Percentiles rank a stretch among this genome's conserved stretches.
Evolutionary conservation across 202 grass and related monocot species (phyloP).

Genomic region (Musa balbisiana): DNA sequence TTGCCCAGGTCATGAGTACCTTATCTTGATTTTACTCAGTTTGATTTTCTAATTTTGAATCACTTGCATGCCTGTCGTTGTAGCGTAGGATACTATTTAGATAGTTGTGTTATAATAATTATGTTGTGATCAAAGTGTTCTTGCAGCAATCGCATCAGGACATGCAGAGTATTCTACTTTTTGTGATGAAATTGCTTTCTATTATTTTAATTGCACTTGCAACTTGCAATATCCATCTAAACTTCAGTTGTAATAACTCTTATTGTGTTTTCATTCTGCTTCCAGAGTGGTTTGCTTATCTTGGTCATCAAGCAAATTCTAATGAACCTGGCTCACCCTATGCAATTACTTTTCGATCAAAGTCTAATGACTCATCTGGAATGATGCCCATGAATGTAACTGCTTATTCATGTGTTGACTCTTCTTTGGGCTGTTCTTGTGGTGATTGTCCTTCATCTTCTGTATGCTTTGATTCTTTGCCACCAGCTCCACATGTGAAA

Average conservation of each 20-base stretch:
- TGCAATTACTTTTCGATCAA: conserved; percentile 58
- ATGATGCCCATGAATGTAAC: conserved; percentile 82
- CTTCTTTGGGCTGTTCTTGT: conserved; percentile 90
- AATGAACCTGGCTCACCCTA: conserved; percentile 71
- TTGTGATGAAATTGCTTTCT: too few relatives aligned
- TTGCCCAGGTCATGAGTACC: too few relatives aligned
- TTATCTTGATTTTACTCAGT: too few relatives aligned
- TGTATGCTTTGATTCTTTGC: conserved; percentile 50
- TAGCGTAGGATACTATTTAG: too few relatives aligned
- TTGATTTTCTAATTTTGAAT: too few relatives aligned
- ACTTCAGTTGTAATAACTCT: conserved; percentile 7
- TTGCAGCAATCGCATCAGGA: background rate
- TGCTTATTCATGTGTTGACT: conserved; percentile 85
- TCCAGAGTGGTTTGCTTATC: conserved; percentile 83
- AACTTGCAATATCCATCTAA: background rate
- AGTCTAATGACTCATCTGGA: conserved; percentile 44
- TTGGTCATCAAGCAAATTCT: conserved; percentile 61
- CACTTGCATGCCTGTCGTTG: too few relatives aligned
- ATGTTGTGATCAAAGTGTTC: too few relatives aligned
- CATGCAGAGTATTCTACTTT: background rate
- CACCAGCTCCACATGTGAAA: conserved; percentile 31
- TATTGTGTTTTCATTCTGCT: conserved; percentile 18
- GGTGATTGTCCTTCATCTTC: conserved; percentile 87
- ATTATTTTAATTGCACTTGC: too few relatives aligned
- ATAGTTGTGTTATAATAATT: too few relatives aligned